These are phyloP conservation scores for Nicotiana noctiflora DNA, from an alignment of 257 asterid genomes.

Conservation along the genomic window DNA sequence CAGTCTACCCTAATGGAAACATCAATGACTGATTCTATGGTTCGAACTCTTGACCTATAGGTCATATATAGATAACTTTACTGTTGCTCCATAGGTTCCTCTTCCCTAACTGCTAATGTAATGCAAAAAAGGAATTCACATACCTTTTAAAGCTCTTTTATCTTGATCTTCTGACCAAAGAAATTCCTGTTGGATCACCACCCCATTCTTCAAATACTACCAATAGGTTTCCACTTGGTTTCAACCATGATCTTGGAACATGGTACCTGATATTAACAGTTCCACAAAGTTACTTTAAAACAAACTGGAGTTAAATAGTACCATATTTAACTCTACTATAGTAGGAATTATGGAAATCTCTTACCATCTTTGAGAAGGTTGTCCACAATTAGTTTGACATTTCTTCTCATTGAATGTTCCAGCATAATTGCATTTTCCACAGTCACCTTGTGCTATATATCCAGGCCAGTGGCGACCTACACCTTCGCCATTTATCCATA, in stretches of 20 bases:
- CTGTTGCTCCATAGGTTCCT: too few species aligned
- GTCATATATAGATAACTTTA: too few species aligned
- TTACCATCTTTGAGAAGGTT: slow-evolving; percentile 96
- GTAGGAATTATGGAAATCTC: background rate
- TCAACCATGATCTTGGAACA: slow-evolving; percentile 79
- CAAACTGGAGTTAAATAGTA: background rate
- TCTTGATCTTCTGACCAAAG: slow-evolving; percentile 42
- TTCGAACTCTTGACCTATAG: too few species aligned
- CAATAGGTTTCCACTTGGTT: slow-evolving; percentile 54
- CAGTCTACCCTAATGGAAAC: too few species aligned
- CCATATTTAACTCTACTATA: background rate
- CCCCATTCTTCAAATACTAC: slow-evolving; percentile 87
- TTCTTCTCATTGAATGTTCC: slow-evolving; percentile 66
- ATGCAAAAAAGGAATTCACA: background rate
- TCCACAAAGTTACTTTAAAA: background rate
- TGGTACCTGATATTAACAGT: slow-evolving; percentile 50
- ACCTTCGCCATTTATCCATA: slow-evolving; percentile 87
- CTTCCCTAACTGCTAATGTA: background rate
- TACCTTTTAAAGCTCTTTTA: background rate
- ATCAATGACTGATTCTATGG: too few species aligned
- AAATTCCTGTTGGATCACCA: slow-evolving; percentile 59
- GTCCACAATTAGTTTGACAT: slow-evolving; percentile 65
- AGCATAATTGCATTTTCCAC: slow-evolving; percentile 61
- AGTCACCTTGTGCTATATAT: slow-evolving; percentile 64
- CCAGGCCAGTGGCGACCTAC: slow-evolving; percentile 94